These are phyloP conservation scores for Trypanosoma mega DNA, from an alignment of 208 protist species.

Conservation along the genomic window DNA sequence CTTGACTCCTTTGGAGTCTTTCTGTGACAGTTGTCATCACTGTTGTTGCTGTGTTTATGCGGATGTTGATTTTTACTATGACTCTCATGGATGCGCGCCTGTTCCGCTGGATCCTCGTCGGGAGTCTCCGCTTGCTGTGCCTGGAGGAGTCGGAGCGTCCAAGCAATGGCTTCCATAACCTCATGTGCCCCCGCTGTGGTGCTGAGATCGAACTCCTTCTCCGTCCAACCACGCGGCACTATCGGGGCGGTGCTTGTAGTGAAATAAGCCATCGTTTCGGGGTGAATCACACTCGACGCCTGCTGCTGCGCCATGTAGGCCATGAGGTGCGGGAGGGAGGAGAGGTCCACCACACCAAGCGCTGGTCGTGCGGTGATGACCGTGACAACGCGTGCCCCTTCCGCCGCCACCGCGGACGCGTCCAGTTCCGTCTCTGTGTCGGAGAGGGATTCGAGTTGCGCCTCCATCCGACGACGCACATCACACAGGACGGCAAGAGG, in stretches of 20 bases:
- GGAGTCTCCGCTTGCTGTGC: slow-evolving; percentile 21
- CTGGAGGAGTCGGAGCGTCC: slow-evolving; percentile 37
- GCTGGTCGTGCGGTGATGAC: slow-evolving; percentile 36
- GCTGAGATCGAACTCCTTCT: slow-evolving; percentile 80
- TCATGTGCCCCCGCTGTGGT: slow-evolving; percentile 45
- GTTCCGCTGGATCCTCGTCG: background rate
- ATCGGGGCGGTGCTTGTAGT: slow-evolving; percentile 6
- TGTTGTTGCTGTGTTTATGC: slow-evolving; percentile 1
- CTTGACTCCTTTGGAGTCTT: background rate
- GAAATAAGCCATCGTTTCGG: slow-evolving; percentile 51
- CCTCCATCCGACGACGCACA: no score
- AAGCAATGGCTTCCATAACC: slow-evolving; percentile 65
- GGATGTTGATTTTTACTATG: slow-evolving; percentile 1
- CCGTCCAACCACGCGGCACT: slow-evolving; percentile 32
- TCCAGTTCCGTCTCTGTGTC: no score
- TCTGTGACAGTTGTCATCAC: background rate
- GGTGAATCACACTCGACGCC: slow-evolving; percentile 28
- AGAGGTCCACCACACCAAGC: slow-evolving; percentile 67
- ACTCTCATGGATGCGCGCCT: background rate
- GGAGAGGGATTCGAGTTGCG: no score
- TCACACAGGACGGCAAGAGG: slow-evolving; percentile 49
- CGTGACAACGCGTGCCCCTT: slow-evolving; percentile 38
- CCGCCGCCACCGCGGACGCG: slow-evolving; percentile 30
- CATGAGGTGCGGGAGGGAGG: slow-evolving; percentile 54
- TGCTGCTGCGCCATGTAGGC: slow-evolving; percentile 42